These are phyloP conservation scores for Boletus mariae DNA, from an alignment of 1,284 basidiomycete genomes.

Conservation along the genomic window DNA sequence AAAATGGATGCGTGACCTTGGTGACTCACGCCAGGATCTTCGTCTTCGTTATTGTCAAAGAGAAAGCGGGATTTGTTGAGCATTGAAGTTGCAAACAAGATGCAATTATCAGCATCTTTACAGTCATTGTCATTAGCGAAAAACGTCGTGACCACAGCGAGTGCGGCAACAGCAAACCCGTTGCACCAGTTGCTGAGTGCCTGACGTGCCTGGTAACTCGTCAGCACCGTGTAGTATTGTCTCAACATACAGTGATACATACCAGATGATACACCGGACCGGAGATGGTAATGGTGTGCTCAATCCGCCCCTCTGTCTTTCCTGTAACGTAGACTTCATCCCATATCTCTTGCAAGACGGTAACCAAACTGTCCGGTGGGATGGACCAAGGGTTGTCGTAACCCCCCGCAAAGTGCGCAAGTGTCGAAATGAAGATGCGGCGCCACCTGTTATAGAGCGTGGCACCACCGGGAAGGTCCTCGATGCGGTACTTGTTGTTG, in stretches of 20 bases:
- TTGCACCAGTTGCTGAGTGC: too few species aligned
- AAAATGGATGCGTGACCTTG: not conserved
- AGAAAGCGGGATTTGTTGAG: too few species aligned
- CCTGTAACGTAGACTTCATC: not conserved
- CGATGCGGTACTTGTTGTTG: not conserved
- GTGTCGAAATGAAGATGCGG: not conserved
- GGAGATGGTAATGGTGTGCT: not conserved
- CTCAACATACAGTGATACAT: not conserved
- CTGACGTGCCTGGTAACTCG: too few species aligned
- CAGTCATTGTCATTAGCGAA: too few species aligned
- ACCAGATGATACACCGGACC: not conserved
- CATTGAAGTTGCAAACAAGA: too few species aligned
- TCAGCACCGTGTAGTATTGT: too few species aligned
- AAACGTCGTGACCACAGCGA: too few species aligned
- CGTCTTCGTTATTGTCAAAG: too few species aligned
- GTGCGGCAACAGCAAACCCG: too few species aligned
- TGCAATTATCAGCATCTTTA: too few species aligned
- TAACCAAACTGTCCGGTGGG: not conserved
- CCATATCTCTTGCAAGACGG: not conserved
- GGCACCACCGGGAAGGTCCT: not conserved
- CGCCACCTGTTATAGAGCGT: not conserved
- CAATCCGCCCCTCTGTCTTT: not conserved
- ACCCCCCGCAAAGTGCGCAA: not conserved
- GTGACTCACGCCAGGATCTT: not conserved
- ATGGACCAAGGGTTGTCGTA: not conserved